Conservation (phyloP, 2,329 filamentous ascomycete species). For the Emericellopsis cladophorae region DNA sequence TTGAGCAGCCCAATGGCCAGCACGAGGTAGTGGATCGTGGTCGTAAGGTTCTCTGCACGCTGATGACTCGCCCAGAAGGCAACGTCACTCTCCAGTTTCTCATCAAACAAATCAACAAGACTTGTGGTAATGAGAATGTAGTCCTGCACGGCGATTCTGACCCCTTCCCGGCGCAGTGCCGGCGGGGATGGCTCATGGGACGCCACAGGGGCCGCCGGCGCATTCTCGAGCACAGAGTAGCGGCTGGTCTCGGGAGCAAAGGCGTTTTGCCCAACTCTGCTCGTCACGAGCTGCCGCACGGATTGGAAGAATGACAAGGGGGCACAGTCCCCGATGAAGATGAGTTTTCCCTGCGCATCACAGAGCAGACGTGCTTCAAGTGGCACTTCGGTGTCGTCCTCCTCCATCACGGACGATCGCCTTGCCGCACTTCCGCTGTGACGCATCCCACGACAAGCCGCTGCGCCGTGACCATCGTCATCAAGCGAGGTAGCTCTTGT, state of each 20-base stretch:
- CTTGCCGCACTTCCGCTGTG: background rate
- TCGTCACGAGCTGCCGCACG: constrained; percentile 36
- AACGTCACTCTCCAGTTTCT: constrained; percentile 24
- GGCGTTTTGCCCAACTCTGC: constrained; percentile 31
- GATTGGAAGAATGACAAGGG: constrained; percentile 44
- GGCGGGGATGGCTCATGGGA: constrained; percentile 11
- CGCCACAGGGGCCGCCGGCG: background rate
- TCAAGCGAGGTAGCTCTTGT: background rate
- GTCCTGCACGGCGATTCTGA: constrained; percentile 16
- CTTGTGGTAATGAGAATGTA: constrained; percentile 29
- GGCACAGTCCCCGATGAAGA: constrained; percentile 44
- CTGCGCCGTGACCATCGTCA: constrained; percentile 1
- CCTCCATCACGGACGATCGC: constrained; percentile 6
- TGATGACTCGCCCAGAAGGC: constrained; percentile 24
- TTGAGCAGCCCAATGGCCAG: constrained; percentile 35
- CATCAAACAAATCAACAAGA: constrained; percentile 34
- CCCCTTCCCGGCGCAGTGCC: constrained; percentile 10
- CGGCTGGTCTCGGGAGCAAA: constrained; percentile 38
- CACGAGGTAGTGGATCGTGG: constrained; percentile 33
- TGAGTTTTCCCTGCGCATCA: constrained; percentile 38
- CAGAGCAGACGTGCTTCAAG: constrained; percentile 37
- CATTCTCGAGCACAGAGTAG: constrained; percentile 31
- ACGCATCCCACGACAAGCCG: too few species aligned
- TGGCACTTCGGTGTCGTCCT: constrained; percentile 42
- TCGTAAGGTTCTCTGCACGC: constrained; percentile 19